phyloP scores from a whole-genome alignment of 2,329 filamentous ascomycete species.

The Talaromyces islandicus region DNA sequence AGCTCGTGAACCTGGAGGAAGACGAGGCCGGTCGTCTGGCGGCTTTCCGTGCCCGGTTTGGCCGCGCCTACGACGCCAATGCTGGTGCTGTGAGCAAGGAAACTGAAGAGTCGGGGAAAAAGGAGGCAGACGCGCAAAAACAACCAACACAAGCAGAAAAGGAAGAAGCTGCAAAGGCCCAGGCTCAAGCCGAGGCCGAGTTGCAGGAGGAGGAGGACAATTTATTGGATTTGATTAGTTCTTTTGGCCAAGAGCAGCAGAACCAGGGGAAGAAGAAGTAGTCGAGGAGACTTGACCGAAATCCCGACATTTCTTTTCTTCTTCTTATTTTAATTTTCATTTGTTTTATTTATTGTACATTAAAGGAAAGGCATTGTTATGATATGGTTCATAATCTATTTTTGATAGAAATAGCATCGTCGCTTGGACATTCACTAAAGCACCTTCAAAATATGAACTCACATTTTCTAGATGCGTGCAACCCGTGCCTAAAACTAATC shows the following conservation, averaged over 20 bases:
- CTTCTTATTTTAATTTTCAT: too few species aligned
- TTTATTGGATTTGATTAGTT: conserved; percentile 53
- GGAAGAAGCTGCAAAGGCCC: conserved; percentile 29
- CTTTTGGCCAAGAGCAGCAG: conserved; percentile 39
- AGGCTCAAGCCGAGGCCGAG: conserved; percentile 43
- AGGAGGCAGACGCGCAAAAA: conserved; percentile 17
- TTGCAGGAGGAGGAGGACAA: conserved; percentile 46
- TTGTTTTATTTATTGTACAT: background rate
- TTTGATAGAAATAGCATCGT: background rate
- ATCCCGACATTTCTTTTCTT: too few species aligned
- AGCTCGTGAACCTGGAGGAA: conserved; percentile 80
- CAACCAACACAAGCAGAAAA: conserved; percentile 28
- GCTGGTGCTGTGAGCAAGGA: conserved; percentile 23
- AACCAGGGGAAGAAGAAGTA: conserved; percentile 27
- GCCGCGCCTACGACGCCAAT: conserved; percentile 69
- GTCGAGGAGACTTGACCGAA: background rate
- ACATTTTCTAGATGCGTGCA: too few species aligned
- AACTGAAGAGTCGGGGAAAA: conserved; percentile 1
- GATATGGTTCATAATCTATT: background rate
- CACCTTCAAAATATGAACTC: too few species aligned
- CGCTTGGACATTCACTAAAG: background rate
- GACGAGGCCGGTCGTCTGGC: conserved; percentile 89
- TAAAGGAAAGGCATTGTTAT: background rate
- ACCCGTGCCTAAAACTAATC: background rate
- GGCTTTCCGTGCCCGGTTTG: conserved; percentile 80